Conservation (phyloP, 2,329 filamentous ascomycete species). For the Cercospora zeae-maydis region DNA sequence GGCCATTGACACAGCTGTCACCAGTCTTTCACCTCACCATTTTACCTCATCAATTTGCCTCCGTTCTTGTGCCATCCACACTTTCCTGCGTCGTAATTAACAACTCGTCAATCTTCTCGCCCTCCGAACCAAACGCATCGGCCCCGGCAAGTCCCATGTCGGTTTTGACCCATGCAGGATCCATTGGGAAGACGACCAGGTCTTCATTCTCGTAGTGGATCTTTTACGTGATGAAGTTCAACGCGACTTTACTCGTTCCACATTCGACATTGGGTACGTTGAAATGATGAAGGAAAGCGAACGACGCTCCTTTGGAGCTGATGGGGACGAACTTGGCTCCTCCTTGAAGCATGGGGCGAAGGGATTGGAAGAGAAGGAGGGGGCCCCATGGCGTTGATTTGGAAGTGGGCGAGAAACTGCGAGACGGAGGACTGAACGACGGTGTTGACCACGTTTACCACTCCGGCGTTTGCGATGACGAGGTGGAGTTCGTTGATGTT, state of each 20-base stretch:
- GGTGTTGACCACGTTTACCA: background rate
- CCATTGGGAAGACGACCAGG: background rate
- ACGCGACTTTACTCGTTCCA: conserved; percentile 11
- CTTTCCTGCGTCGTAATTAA: conserved; percentile 1
- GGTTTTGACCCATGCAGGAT: conserved; percentile 6
- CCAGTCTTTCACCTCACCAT: conserved; percentile 10
- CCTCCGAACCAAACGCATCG: background rate
- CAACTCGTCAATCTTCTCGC: background rate
- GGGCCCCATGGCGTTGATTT: conserved; percentile 12
- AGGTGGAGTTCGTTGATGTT: conserved; percentile 6
- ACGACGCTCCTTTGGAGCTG: background rate
- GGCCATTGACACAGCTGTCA: background rate
- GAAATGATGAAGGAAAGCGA: background rate
- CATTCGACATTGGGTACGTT: conserved; percentile 1
- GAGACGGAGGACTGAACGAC: background rate
- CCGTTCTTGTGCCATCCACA: conserved; percentile 1
- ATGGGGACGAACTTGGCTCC: conserved; percentile 8
- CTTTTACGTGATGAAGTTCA: conserved; percentile 4
- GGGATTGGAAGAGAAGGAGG: conserved; percentile 7
- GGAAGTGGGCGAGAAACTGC: background rate
- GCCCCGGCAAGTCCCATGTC: conserved; percentile 5
- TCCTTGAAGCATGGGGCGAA: background rate
- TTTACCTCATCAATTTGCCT: conserved; percentile 6
- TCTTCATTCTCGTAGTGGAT: background rate
- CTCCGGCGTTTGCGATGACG: conserved; percentile 15